A percentile compares a stretch with the other conserved stretches of the same genome.
Evolutionary conservation across 2,329 filamentous ascomycete genomes (phyloP).

Genomic region (Phialophora macrospora): DNA sequence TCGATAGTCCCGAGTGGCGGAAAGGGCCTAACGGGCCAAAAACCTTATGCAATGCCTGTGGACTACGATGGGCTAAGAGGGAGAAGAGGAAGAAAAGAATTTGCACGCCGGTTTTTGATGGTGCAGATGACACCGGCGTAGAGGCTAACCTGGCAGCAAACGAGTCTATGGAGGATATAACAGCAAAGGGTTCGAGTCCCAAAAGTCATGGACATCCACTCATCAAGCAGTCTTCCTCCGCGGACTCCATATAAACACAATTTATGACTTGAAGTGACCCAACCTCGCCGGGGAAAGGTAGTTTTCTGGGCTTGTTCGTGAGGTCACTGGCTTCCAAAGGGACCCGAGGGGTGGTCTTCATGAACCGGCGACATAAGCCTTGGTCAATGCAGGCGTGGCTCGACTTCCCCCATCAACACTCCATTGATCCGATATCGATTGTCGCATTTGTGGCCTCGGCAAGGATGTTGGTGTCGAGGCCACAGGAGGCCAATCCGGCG

Average conservation of each 20-base stretch:
- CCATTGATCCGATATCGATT: background rate
- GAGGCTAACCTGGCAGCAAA: background rate
- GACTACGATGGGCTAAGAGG: constrained; percentile 72
- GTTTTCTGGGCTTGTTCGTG: background rate
- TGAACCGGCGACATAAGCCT: background rate
- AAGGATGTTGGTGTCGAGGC: background rate
- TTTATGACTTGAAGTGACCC: background rate
- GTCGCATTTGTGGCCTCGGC: background rate
- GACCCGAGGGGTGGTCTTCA: background rate
- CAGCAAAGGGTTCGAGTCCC: background rate
- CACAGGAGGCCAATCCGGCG: background rate
- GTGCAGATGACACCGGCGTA: background rate
- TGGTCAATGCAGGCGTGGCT: background rate
- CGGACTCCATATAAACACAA: background rate
- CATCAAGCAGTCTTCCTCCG: constrained; percentile 5
- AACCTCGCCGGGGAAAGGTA: background rate
- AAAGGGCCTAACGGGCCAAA: constrained; percentile 93
- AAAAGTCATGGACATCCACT: background rate
- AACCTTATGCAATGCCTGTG: constrained; percentile 94
- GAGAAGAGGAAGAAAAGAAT: constrained; percentile 69
- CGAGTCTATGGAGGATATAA: background rate
- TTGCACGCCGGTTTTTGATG: background rate
- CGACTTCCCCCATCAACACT: background rate
- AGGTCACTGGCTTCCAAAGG: background rate
- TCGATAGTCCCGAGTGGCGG: constrained; percentile 94